phyloP scores from a whole-genome alignment of 2,329 filamentous ascomycete genomes.

The Arthroderma sp. region DNA sequence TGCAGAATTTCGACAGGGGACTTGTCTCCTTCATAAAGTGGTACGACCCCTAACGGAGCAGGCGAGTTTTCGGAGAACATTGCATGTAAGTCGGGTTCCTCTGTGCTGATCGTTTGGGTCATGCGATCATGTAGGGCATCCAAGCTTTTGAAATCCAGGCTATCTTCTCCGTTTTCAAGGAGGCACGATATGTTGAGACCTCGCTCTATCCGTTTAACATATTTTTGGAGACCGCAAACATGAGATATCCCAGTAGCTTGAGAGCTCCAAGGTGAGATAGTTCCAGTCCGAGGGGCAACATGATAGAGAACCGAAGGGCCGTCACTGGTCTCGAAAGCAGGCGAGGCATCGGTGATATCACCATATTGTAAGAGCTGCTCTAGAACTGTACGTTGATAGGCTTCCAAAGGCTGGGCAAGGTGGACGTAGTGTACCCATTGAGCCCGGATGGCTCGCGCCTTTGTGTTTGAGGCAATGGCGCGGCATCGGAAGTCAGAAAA shows the following conservation, averaged over 20 bases:
- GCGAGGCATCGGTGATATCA: slow-evolving; percentile 37
- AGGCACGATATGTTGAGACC: slow-evolving; percentile 62
- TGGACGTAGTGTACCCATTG: slow-evolving; percentile 53
- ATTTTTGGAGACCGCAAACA: slow-evolving; percentile 67
- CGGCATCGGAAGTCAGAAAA: slow-evolving; percentile 34
- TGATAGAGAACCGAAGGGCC: slow-evolving; percentile 49
- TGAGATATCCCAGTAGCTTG: slow-evolving; percentile 89
- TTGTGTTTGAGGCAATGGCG: slow-evolving; percentile 30
- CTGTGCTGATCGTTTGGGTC: slow-evolving; percentile 67
- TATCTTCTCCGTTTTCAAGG: slow-evolving; percentile 44
- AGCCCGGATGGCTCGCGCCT: slow-evolving; percentile 31
- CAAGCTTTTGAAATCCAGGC: slow-evolving; percentile 42
- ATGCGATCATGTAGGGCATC: slow-evolving; percentile 80
- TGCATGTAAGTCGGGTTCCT: slow-evolving; percentile 52
- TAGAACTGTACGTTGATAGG: slow-evolving; percentile 38
- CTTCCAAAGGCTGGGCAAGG: slow-evolving; percentile 37
- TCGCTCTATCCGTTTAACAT: slow-evolving; percentile 69
- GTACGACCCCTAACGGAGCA: slow-evolving; percentile 57
- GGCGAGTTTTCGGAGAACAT: slow-evolving; percentile 67
- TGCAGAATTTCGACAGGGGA: slow-evolving; percentile 60
- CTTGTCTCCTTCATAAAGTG: slow-evolving; percentile 53
- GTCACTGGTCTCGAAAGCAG: slow-evolving; percentile 34
- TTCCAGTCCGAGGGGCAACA: slow-evolving; percentile 65
- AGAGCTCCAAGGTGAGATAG: slow-evolving; percentile 91
- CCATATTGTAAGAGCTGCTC: slow-evolving; percentile 51